Evolutionary conservation across 805 yeast species (phyloP), one percentile per base, ranked within the genome.

Genomic region (Alloascoidea hylecoeti): DNA sequence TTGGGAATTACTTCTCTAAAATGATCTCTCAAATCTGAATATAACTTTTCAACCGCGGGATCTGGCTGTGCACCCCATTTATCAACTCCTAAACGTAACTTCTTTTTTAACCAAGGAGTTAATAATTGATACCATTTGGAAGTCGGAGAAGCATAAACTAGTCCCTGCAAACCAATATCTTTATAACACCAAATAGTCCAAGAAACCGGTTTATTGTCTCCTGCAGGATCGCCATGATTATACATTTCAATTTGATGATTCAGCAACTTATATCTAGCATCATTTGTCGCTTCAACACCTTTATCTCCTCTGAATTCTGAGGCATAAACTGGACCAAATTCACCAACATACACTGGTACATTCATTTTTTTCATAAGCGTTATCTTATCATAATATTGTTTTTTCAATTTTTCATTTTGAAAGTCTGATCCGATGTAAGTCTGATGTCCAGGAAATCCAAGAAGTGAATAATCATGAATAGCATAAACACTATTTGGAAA

Each of bases 171-270:
- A 1, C 74, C 72, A 47, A 68, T 61, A 47, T 69, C 73, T 48
- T 68, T 68, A 50, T 69, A 68, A 4, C 66, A 51, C 74, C 74
- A 68, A 40, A 68, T 66, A 4, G 72, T 64, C 72, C 72, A 68
- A 18, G 62, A 48, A 38, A 68, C 66, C 15, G 70, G 64, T 5
- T 58, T 19, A 4, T 52, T 53, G 47, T 64, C 70, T 12, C 71
- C 70, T 3, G 68, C 58, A 4, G 72, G 73, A 41, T 67, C 70
- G 16, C 72, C 72, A 3, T 43, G 34, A 37, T 54, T 54, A 51
- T 68, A 68, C 34, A 65, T 55, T 5, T 46, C 56, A 46, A 68
- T 55, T 50, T 68, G 73, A 43, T 66, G 69, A 39, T 58, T 57
- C 45, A 68, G 56, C 18, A 67, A 60, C 16, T 56, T 44, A 48